These are phyloP conservation scores for Monilinia laxa DNA, from an alignment of 2,329 filamentous ascomycete genomes.

Conservation along the genomic window DNA sequence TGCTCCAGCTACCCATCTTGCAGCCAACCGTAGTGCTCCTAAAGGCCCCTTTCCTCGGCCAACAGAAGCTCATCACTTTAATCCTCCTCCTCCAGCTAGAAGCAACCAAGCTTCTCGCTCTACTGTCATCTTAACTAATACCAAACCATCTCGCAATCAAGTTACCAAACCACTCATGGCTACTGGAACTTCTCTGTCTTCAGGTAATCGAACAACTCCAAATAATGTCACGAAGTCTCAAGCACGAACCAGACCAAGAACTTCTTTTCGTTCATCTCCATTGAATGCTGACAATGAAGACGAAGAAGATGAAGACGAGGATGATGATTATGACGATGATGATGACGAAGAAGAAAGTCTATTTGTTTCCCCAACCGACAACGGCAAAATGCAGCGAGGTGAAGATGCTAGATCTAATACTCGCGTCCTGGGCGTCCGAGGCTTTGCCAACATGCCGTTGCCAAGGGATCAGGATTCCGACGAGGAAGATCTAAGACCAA, in stretches of 20 bases:
- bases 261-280: neutral
- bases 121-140: neutral
- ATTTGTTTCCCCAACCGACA: neutral
- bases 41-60: neutral
- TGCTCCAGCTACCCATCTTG: neutral
- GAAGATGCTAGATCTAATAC: neutral
- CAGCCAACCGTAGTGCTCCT: neutral
- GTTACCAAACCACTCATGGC: no score
- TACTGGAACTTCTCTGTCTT: neutral
- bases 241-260: neutral
- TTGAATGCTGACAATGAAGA: neutral
- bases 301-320: neutral
- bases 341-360: neutral
- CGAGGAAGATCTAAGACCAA: slow-evolving; percentile 9
- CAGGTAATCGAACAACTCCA: neutral
- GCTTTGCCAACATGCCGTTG: slow-evolving; percentile 11
- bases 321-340: neutral
- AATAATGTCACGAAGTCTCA: neutral
- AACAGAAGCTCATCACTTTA: neutral
- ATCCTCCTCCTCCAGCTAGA: neutral
- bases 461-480: slow-evolving; percentile 12
- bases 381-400: neutral
- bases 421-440: neutral
- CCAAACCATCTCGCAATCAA: neutral
- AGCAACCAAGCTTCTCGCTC: neutral